These are phyloP conservation scores for Ceratobasidium sp. DNA, from an alignment of 1,284 basidiomycete species.

Conservation along the genomic window DNA sequence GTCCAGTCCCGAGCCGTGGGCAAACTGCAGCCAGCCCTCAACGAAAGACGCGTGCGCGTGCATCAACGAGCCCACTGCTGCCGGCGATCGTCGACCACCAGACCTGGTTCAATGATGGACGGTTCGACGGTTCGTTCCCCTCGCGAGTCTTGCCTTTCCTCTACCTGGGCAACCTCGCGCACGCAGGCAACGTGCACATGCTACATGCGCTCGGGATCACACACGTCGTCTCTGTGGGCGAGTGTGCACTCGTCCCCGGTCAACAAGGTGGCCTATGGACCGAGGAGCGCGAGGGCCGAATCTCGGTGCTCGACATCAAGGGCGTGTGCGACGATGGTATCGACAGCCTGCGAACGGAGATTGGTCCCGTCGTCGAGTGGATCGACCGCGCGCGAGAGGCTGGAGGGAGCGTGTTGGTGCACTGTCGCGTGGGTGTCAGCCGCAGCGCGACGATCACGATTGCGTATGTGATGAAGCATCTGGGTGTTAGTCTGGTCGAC, in stretches of 20 bases:
- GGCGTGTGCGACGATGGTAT: conserved; percentile 95
- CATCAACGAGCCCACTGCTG: conserved; percentile 72
- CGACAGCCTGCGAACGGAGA: conserved; percentile 89
- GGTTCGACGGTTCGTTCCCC: conserved; percentile 96
- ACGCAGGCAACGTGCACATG: conserved; percentile 95
- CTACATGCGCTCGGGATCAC: conserved; percentile 95
- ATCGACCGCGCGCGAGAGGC: conserved; percentile 85
- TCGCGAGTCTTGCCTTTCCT: conserved; percentile 93
- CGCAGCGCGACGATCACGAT: conserved; percentile 95
- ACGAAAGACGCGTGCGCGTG: conserved; percentile 64
- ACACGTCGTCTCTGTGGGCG: conserved; percentile 96
- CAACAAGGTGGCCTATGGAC: conserved; percentile 81
- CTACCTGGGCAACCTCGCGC: conserved; percentile 96
- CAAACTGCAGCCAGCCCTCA: background rate
- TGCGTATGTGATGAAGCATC: conserved; percentile 96
- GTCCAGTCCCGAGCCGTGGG: conserved; percentile 42
- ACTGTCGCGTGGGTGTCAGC: conserved; percentile 95
- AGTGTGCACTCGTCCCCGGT: conserved; percentile 80
- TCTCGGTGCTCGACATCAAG: conserved; percentile 89
- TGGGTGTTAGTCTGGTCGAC: conserved; percentile 87
- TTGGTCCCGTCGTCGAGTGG: conserved; percentile 90
- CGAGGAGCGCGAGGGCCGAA: conserved; percentile 86
- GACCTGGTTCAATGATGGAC: conserved; percentile 90
- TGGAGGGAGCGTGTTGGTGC: conserved; percentile 92
- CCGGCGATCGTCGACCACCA: conserved; percentile 75